Evolutionary conservation across 495 filamentous ascomycete genomes (phyloP).

Genomic region (Podospora didyma): DNA sequence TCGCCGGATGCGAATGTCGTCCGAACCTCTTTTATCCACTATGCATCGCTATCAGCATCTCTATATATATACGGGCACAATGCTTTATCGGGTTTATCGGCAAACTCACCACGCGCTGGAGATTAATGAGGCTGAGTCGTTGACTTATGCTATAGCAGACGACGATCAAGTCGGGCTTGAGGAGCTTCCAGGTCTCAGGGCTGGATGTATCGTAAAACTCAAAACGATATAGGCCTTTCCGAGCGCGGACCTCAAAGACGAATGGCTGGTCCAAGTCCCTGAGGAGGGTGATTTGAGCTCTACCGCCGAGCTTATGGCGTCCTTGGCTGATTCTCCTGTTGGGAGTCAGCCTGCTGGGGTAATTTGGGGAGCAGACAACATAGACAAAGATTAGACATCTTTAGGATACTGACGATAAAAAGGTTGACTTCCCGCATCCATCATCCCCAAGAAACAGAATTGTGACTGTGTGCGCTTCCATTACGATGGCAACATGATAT

Average conservation of each 20-base stretch:
- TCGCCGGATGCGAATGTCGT: conserved; percentile 57
- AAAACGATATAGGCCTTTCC: conserved; percentile 59
- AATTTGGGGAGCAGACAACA: background rate
- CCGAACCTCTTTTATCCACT: conserved; percentile 70
- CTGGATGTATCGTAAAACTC: conserved; percentile 76
- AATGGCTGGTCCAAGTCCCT: conserved; percentile 81
- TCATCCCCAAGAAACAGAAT: conserved; percentile 78
- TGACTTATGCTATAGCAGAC: conserved; percentile 79
- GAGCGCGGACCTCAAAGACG: conserved; percentile 66
- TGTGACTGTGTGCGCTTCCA: conserved; percentile 52
- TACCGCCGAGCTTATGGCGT: conserved; percentile 31
- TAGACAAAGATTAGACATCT: too few species aligned
- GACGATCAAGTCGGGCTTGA: conserved; percentile 68
- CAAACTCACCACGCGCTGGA: conserved; percentile 55
- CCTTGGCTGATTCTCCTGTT: conserved; percentile 48
- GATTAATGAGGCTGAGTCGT: conserved; percentile 57
- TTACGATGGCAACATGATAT: conserved; percentile 11
- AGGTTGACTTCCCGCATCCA: conserved; percentile 80
- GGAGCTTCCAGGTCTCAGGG: conserved; percentile 69
- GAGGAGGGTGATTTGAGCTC: conserved; percentile 49
- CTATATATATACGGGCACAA: conserved; percentile 4
- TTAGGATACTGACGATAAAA: conserved; percentile 76
- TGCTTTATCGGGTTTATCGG: conserved; percentile 1
- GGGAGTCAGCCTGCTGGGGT: conserved; percentile 4
- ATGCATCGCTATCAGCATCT: conserved; percentile 13